phyloP scores from a whole-genome alignment of 2,329 filamentous ascomycete genomes.

The Magnaporthiopsis incrustans region DNA sequence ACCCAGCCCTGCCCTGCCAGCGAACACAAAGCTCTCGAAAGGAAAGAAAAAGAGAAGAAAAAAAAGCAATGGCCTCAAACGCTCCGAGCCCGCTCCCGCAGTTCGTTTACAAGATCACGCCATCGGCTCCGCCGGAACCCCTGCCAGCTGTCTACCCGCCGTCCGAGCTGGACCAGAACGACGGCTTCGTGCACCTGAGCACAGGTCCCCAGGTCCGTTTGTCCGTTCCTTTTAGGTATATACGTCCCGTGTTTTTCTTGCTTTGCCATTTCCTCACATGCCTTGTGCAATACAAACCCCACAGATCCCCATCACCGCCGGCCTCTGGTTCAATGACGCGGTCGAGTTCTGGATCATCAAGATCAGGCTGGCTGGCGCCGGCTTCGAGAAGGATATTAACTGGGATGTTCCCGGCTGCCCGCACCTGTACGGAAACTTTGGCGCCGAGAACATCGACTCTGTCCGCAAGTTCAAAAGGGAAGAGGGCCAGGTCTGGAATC shows the following conservation, averaged over 20 bases:
- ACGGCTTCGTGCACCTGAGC: constrained; percentile 56
- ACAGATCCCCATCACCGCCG: constrained; percentile 37
- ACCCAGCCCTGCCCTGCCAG: no score
- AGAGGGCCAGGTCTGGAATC: constrained; percentile 38
- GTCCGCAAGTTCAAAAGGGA: constrained; percentile 36
- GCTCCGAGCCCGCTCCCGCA: constrained; percentile 25
- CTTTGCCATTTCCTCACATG: neutral
- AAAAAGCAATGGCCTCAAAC: neutral
- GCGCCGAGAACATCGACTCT: constrained; percentile 40
- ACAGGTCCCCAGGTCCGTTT: constrained; percentile 41
- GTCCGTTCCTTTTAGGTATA: no score
- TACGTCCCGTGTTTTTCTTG: no score
- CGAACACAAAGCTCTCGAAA: no score
- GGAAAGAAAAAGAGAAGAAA: no score
- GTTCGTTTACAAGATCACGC: constrained; percentile 55
- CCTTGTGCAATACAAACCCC: neutral
- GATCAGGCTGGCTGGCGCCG: constrained; percentile 29
- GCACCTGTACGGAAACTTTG: constrained; percentile 53
- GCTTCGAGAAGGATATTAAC: constrained; percentile 24
- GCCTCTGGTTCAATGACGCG: constrained; percentile 33
- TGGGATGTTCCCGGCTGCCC: constrained; percentile 50
- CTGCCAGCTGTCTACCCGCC: constrained; percentile 47
- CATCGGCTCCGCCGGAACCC: constrained; percentile 41
- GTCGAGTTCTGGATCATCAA: constrained; percentile 43
- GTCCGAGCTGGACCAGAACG: constrained; percentile 50